phyloP scores from a whole-genome alignment of 352 stramenopile species.

The Phytopythium ostracodes region DNA sequence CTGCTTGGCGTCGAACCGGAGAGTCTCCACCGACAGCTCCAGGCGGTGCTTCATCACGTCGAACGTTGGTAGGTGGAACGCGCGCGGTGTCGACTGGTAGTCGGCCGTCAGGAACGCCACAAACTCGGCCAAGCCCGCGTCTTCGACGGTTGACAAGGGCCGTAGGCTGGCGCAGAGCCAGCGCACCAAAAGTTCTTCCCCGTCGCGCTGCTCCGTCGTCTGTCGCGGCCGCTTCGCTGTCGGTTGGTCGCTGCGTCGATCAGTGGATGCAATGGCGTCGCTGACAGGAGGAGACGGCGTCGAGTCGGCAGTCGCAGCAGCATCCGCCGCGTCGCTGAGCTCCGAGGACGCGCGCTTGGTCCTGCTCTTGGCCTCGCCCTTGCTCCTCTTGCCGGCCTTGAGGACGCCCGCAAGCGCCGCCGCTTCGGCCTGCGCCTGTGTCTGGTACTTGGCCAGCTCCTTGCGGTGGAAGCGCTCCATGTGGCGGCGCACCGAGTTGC shows the following conservation, averaged over 20 bases:
- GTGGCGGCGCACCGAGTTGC: constrained; percentile 52
- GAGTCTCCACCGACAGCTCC: constrained; percentile 30
- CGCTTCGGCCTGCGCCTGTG: constrained; percentile 17
- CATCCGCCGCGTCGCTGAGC: background rate
- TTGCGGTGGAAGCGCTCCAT: constrained; percentile 55
- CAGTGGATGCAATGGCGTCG: background rate
- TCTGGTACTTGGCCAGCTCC: constrained; percentile 29
- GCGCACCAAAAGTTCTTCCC: constrained; percentile 28
- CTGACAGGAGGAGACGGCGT: background rate
- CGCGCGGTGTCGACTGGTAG: background rate
- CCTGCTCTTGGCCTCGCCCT: background rate
- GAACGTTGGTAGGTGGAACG: constrained; percentile 19
- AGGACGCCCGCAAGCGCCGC: background rate
- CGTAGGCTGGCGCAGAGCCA: constrained; percentile 37
- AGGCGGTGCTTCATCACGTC: constrained; percentile 28
- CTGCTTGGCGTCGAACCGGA: constrained; percentile 34
- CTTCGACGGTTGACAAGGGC: constrained; percentile 26
- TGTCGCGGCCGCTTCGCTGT: constrained; percentile 3
- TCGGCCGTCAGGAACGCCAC: constrained; percentile 16
- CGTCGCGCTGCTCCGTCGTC: constrained; percentile 20
- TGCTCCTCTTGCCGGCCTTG: background rate
- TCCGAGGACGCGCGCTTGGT: background rate
- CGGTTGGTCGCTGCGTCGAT: background rate
- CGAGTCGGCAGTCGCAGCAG: background rate
- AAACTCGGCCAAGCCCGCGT: constrained; percentile 28